Evolutionary conservation across 192 early-diverging fungal genomes (phyloP), one percentile per base, ranked within the genome.

Genomic region (Umbelopsis sp.): DNA sequence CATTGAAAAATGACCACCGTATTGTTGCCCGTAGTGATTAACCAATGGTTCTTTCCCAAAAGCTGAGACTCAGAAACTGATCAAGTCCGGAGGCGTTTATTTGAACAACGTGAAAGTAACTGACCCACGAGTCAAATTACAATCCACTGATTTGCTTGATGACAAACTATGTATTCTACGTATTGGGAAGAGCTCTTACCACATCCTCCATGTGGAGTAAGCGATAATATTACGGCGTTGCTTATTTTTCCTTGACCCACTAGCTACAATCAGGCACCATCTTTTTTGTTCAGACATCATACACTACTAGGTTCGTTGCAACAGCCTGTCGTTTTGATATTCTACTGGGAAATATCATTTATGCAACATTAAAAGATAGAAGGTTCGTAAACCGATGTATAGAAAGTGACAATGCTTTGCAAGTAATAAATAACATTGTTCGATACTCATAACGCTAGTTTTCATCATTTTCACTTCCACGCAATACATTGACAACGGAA

Each of bases 11-110:
- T 9, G 12, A 29, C 3, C 2, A 10, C 5, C 17, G 47, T 44
- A 49, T 43, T 1, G 24, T 36, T 29, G 17, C 25, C 6, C 4
- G 3, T 1, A 34, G 12, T 17, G 0, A 26, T n/a, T 65, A 31
- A 74, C 31, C 9, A 12, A 16, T 54, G 41, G 49, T 6, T 44
- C 59, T 56, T 49, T 41, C 34, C n/a, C n/a, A n/a, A n/a, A n/a
- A 91, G 90, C 90, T 16, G 93, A 91, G 43, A 93, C 93, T 0
- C 80, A 89, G 43, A 93, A 95, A 51, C 78, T 94, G 32, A 84
- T 90, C 62, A 86, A 86, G 32, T 75, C 87, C 4, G 93, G 95
- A 21, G 96, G 96, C 0, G 75, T 98, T 29, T 98, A 98, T 71
- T 69, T 93, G 22, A 90, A 90, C 83, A 89, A 91, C 67, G 44